These are phyloP conservation scores for Lepiota subincarnata DNA, from an alignment of 768 basidiomycete species.

Conservation along the genomic window DNA sequence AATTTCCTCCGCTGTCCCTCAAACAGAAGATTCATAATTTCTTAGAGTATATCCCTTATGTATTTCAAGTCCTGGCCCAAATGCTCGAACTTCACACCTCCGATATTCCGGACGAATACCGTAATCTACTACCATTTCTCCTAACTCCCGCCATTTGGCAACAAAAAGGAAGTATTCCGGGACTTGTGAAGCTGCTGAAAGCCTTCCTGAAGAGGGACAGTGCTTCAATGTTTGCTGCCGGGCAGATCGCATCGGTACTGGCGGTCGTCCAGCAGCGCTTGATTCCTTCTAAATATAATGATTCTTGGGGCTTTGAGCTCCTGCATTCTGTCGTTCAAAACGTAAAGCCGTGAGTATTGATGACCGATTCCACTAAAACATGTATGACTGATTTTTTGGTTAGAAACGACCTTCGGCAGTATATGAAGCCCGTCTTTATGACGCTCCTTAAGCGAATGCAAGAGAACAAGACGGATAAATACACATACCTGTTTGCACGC, in stretches of 20 bases:
- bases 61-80: conserved; percentile 94
- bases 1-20: neutral
- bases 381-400: neutral
- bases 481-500: conserved; percentile 73
- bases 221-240: conserved; percentile 57
- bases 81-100: conserved; percentile 79
- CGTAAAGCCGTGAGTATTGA: conserved; percentile 65
- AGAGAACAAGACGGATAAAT: conserved; percentile 84
- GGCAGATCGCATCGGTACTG: conserved; percentile 73
- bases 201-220: conserved; percentile 78
- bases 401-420: conserved; percentile 64
- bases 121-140: conserved; percentile 72
- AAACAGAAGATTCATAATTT: neutral
- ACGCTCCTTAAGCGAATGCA: conserved; percentile 84
- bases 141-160: conserved; percentile 87
- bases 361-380: neutral
- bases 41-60: conserved; percentile 93
- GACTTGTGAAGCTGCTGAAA: conserved; percentile 82
- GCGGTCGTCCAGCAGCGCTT: conserved; percentile 90
- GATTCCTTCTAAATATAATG: conserved; percentile 83
- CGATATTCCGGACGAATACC: conserved; percentile 73
- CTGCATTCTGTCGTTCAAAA: conserved; percentile 70
- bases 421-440: conserved; percentile 71
- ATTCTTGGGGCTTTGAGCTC: conserved; percentile 89
- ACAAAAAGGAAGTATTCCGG: conserved; percentile 92